Percentiles rank a stretch among this genome's conserved stretches.
Conservation (phyloP, 2,329 filamentous ascomycete species). For the Sporothrix variecibatus region DNA sequence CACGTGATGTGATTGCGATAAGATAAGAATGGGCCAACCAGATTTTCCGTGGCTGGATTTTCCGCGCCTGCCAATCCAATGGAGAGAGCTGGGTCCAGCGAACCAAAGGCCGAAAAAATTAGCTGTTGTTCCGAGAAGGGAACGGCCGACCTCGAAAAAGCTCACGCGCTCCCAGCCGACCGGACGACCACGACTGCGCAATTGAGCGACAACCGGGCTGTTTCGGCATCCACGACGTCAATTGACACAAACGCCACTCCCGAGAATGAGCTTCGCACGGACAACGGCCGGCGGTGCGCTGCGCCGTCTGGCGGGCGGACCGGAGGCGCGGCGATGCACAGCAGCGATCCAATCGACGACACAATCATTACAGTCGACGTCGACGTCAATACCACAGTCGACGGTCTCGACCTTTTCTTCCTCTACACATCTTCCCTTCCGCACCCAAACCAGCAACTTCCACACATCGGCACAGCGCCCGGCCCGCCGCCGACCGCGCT, state of each 20-base stretch:
- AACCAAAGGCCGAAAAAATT: constrained; percentile 26
- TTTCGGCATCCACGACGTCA: neutral
- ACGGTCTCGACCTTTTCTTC: neutral
- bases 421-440: neutral
- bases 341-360: neutral
- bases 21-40: constrained; percentile 14
- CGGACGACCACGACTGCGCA: neutral
- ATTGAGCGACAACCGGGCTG: neutral
- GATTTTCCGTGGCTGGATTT: constrained; percentile 24
- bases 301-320: constrained; percentile 27
- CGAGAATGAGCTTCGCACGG: constrained; percentile 30
- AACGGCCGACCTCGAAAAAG: constrained; percentile 3
- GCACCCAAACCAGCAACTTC: constrained; percentile 39
- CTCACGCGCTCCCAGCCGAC: constrained; percentile 9
- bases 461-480: constrained; percentile 53
- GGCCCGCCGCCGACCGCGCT: constrained; percentile 51
- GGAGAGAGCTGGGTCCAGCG: neutral
- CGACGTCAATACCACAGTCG: neutral
- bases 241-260: neutral
- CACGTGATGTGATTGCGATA: constrained; percentile 18
- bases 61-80: constrained; percentile 19
- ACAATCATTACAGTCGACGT: neutral
- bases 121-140: constrained; percentile 25
- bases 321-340: constrained; percentile 14
- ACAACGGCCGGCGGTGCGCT: constrained; percentile 26